Evolutionary conservation across 495 filamentous ascomycete genomes (phyloP), one percentile per base, ranked within the genome.

Genomic region (Apodospora peruviana): DNA sequence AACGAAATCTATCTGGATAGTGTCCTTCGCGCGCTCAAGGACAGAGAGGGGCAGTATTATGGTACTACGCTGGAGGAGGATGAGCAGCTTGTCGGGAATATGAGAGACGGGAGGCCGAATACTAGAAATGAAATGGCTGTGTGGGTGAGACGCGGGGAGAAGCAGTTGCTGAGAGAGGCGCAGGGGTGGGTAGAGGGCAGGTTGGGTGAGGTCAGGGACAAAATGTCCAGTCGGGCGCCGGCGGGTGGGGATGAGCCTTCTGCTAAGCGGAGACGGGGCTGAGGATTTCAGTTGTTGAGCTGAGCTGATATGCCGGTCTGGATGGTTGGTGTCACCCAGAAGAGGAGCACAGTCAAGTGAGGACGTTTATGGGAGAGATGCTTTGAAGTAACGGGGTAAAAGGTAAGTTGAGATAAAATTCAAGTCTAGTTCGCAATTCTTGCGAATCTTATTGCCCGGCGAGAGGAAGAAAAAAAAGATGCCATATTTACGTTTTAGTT

Each of bases 141-240:
- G 3, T 71, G 86, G 51, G 86, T 95, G 29, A 79, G 90, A 40
- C 65, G 82, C 29, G 91, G 90, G 8, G 91, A 96, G 66, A 95
- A 94, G 60, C 69, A 76, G 46, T 70, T 95, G n/a, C 50, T 82
- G 62, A 61, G 73, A 69, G 69, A 70, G 59, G 75, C 71, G 22
- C 47, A 51, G 43, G 29, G 12, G 19, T 64, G 58, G 53, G 48
- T 64, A 1, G 36, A 19, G 35, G 11, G 16, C 8, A 16, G 56
- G 18, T 4, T 58, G 49, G 43, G 51, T 3, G 51, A 53, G 44
- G 2, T 51, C 29, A 34, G 22, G n/a, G 24, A 32, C 27, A 36
- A 40, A 35, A 38, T 37, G 11, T n/a, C n/a, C 29, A 17, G 32
- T 22, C n/a, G 1, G 34, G 25, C 12, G 18, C 21, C 29, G 18